Conservation (phyloP, 2,329 filamentous ascomycete species). For the Fusarium illudens region DNA sequence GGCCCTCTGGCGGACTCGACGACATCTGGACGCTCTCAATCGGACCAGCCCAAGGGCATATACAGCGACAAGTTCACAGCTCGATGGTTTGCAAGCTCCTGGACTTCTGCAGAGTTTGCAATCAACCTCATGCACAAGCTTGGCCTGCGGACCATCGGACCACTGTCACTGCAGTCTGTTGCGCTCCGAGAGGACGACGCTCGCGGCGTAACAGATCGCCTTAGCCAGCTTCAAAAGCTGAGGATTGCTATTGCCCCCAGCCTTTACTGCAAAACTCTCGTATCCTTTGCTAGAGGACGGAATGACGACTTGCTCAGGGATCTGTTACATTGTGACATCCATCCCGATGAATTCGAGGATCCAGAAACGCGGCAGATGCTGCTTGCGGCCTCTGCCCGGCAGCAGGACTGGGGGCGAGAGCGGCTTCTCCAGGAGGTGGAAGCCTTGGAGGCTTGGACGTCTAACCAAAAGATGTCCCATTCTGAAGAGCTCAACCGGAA, state of each 20-base stretch:
- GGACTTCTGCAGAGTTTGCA: conserved; percentile 76
- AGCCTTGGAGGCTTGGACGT: conserved; percentile 12
- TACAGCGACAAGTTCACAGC: conserved; percentile 69
- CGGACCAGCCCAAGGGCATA: conserved; percentile 23
- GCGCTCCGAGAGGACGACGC: conserved; percentile 69
- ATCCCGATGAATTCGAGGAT: conserved; percentile 65
- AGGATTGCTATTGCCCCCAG: conserved; percentile 70
- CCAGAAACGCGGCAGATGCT: conserved; percentile 51
- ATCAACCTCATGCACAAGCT: conserved; percentile 75
- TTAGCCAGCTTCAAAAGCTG: conserved; percentile 67
- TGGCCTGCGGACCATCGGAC: conserved; percentile 76
- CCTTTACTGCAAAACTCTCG: conserved; percentile 71
- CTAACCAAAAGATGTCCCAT: conserved; percentile 27
- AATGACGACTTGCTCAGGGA: conserved; percentile 59
- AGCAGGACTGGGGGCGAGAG: conserved; percentile 51
- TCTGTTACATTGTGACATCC: conserved; percentile 60
- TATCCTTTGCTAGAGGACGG: conserved; percentile 67
- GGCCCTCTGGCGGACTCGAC: background rate
- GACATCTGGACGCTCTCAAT: background rate
- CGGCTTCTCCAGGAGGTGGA: conserved; percentile 57
- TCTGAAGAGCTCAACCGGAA: conserved; percentile 38
- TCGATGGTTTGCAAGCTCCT: conserved; percentile 78
- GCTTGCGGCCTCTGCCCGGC: conserved; percentile 43
- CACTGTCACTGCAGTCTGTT: conserved; percentile 79
- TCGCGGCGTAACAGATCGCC: conserved; percentile 63